Conservation (phyloP, 371 early-diverging fungal species). For the Smittium culicis region DNA sequence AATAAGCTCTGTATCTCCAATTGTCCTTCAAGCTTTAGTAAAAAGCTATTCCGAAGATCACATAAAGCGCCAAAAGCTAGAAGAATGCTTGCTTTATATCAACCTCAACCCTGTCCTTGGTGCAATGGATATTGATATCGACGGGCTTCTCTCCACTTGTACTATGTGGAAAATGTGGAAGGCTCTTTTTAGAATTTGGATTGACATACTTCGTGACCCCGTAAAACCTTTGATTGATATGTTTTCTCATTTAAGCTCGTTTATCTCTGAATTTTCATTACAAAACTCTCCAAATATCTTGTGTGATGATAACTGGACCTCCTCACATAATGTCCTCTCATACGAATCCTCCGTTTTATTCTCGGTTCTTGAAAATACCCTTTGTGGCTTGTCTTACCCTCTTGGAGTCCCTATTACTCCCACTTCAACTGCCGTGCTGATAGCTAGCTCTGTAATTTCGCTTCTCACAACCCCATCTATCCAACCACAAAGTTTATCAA, state of each 20-base stretch:
- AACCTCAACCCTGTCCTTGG: slow-evolving; percentile 12
- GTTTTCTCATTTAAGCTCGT: background rate
- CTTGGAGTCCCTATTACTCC: background rate
- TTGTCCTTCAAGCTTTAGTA: slow-evolving; percentile 24
- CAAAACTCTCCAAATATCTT: background rate
- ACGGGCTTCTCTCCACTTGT: slow-evolving; percentile 25
- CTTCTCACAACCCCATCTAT: background rate
- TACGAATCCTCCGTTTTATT: background rate
- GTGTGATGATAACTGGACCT: background rate
- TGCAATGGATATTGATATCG: slow-evolving; percentile 26
- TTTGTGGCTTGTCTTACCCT: background rate
- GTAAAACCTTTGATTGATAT: background rate
- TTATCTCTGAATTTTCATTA: background rate
- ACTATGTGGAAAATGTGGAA: slow-evolving; percentile 26
- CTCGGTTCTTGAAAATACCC: background rate
- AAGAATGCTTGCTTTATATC: slow-evolving; percentile 21
- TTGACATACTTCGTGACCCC: slow-evolving; percentile 24
- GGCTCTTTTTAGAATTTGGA: slow-evolving; percentile 31
- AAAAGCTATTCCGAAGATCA: slow-evolving; percentile 16
- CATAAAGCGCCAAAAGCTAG: slow-evolving; percentile 20
- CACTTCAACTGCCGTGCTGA: background rate
- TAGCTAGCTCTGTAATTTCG: background rate
- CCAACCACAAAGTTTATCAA: background rate
- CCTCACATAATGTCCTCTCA: background rate
- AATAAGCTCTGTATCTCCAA: slow-evolving; percentile 21